Evolutionary conservation across 1,284 basidiomycete species (phyloP), one percentile per base, ranked within the genome.

Genomic region (Melanopsichium pennsylvanicum): DNA sequence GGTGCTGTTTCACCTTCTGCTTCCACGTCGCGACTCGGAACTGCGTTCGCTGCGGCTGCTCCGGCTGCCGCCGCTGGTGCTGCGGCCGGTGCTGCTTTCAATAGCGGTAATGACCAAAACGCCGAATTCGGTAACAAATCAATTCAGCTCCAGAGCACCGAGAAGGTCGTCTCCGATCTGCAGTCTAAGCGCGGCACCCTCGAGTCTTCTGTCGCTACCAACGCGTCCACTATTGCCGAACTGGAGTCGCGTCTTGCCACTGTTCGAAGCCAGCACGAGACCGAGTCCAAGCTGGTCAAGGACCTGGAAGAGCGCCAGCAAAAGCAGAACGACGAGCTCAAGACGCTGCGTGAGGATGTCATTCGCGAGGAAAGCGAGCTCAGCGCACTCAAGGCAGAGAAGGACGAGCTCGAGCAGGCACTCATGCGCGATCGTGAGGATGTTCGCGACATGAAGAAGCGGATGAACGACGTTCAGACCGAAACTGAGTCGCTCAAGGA

Each of bases 401-500:
- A 95, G 84, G 85, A 89, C 22, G 95, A 98, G 82, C 85, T 97
- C 11, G 94, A 97, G 81, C 92, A 93, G 26, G 83, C 86, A 0
- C 86, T 96, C 50, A 81, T 99, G 70, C 86, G 90, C 27, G 96
- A 97, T 82, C 97, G 96, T 83, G 96, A 99, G 81, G 94, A 97
- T 61, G 88, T 92, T 2, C 85, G 95, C 34, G 91, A 89, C 25
- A 83, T 97, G 60, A 90, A 97, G 78, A 88, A 88, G 71, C 88
- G 87, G 74, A 90, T 95, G 87, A 84, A 88, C 21, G 92, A 94
- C 78, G 86, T 89, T 15, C 88, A 89, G 22, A 86, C 88, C 56
- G 88, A 93, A 81, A 89, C 89, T 36, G 87, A 89, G 38, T 81
- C 83, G 8, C 81, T 90, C 50, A 93, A 90, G 82, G 84, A 83